A percentile compares a stretch with the other conserved stretches of the same genome.
phyloP scores from a whole-genome alignment of 805 yeast species.

The Metschnikowia colocasiae region DNA sequence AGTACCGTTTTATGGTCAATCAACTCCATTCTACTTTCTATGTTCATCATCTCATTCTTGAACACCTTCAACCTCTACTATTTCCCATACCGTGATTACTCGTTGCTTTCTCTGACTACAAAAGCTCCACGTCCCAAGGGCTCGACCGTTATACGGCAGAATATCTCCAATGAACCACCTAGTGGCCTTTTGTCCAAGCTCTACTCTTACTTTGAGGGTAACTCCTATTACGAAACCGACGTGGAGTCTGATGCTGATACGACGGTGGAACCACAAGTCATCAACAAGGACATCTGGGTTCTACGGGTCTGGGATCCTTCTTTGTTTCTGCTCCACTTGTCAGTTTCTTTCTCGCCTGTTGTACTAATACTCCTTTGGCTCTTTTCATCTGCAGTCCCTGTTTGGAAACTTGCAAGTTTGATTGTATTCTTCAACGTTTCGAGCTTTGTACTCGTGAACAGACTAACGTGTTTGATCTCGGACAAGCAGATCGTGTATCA shows the following conservation, averaged over 20 bases:
- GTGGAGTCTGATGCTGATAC: conserved; percentile 22
- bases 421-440: conserved; percentile 30
- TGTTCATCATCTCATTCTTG: conserved; percentile 17
- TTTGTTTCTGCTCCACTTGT: conserved; percentile 48
- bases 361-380: conserved; percentile 41
- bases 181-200: conserved; percentile 12
- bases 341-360: conserved; percentile 58
- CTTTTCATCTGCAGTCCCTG: conserved; percentile 16
- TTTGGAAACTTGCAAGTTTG: conserved; percentile 34
- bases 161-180: conserved; percentile 12
- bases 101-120: conserved; percentile 27
- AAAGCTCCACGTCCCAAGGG: conserved; percentile 22
- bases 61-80: conserved; percentile 17
- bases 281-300: conserved; percentile 47
- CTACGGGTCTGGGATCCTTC: conserved; percentile 67
- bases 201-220: conserved; percentile 16
- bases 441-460: conserved; percentile 37
- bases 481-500: conserved; percentile 60
- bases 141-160: conserved; percentile 21
- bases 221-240: conserved; percentile 18
- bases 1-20: conserved; percentile 19
- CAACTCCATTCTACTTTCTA: conserved; percentile 11
- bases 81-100: conserved; percentile 26
- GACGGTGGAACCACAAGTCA: conserved; percentile 17
- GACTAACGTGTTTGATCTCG: conserved; percentile 44